A percentile compares a stretch with the other conserved stretches of the same genome.
Evolutionary conservation across 164 flowering plant species (phyloP).

Genomic region (Berberis vulgaris): DNA sequence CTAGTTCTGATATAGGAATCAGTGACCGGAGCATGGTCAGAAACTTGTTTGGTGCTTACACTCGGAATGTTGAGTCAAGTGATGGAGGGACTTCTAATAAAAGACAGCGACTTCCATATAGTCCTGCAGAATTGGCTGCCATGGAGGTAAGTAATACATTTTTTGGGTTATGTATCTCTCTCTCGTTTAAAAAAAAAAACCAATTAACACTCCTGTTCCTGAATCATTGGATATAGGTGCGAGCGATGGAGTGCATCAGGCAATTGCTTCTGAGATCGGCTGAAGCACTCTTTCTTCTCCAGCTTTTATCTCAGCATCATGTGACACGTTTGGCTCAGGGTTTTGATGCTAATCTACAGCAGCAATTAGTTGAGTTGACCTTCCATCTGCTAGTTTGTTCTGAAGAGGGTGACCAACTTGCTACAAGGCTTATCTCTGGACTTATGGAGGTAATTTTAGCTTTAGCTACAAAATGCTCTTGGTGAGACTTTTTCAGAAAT

Average conservation of each 20-base stretch:
- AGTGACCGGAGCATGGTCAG: slow-evolving; percentile 63
- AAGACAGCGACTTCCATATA: slow-evolving; percentile 83
- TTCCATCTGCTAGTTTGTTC: slow-evolving; percentile 91
- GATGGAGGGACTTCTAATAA: slow-evolving; percentile 52
- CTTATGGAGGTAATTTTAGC: slow-evolving; percentile 75
- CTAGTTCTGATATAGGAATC: slow-evolving; percentile 44
- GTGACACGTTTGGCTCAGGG: slow-evolving; percentile 67
- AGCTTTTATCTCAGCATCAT: slow-evolving; percentile 85
- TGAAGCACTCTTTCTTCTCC: slow-evolving; percentile 86
- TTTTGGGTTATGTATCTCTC: not conserved
- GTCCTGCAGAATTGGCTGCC: slow-evolving; percentile 88
- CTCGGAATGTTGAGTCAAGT: slow-evolving; percentile 47
- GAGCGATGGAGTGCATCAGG: slow-evolving; percentile 93
- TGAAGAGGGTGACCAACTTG: slow-evolving; percentile 85
- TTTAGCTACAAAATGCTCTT: not conserved
- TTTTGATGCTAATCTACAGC: slow-evolving; percentile 48
- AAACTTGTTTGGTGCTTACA: slow-evolving; percentile 67
- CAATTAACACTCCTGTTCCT: slow-evolving; percentile 13
- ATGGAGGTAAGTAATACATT: slow-evolving; percentile 63
- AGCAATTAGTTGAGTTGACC: slow-evolving; percentile 60
- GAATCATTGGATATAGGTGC: slow-evolving; percentile 44
- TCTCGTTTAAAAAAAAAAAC: not conserved
- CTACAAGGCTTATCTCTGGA: slow-evolving; percentile 82
- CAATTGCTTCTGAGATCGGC: slow-evolving; percentile 84
- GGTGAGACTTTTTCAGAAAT: too few species aligned